Conservation (phyloP, 2,329 filamentous ascomycete species). For the Cadophora gregata region DNA sequence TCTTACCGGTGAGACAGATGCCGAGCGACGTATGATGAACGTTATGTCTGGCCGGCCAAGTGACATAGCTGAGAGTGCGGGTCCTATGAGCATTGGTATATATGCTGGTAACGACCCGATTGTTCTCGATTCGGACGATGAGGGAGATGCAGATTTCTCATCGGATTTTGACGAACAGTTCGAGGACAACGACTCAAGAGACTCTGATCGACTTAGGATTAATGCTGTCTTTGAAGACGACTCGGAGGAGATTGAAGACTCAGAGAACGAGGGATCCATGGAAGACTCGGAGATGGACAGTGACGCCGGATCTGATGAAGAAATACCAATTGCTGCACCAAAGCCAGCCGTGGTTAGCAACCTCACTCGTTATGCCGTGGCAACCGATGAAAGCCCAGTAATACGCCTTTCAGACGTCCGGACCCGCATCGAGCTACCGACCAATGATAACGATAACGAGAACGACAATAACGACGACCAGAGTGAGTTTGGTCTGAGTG, state of each 20-base stretch:
- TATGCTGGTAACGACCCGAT: slow-evolving; percentile 28
- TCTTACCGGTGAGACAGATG: slow-evolving; percentile 28
- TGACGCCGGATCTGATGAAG: slow-evolving; percentile 21
- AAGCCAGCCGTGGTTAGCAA: not conserved
- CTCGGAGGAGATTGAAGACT: slow-evolving; percentile 15
- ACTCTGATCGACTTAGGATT: slow-evolving; percentile 11
- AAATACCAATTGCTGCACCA: slow-evolving; percentile 8
- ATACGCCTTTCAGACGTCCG: slow-evolving; percentile 24
- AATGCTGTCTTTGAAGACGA: slow-evolving; percentile 14
- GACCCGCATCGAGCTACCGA: slow-evolving; percentile 13
- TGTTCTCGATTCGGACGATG: slow-evolving; percentile 27
- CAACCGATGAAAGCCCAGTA: slow-evolving; percentile 17
- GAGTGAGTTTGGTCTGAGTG: slow-evolving; percentile 38
- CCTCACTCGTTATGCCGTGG: slow-evolving; percentile 16
- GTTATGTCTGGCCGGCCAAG: slow-evolving; percentile 22
- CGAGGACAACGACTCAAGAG: slow-evolving; percentile 18
- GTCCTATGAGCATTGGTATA: slow-evolving; percentile 20
- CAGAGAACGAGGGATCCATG: slow-evolving; percentile 19
- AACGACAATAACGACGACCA: slow-evolving; percentile 28
- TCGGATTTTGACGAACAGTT: slow-evolving; percentile 25
- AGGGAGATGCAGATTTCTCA: slow-evolving; percentile 20
- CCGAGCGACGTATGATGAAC: slow-evolving; percentile 20
- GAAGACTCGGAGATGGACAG: slow-evolving; percentile 15
- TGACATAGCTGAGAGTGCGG: slow-evolving; percentile 21
- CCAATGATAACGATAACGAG: slow-evolving; percentile 22